Conservation (phyloP, 148 eudicot genomes). For the Cornus suecica region DNA sequence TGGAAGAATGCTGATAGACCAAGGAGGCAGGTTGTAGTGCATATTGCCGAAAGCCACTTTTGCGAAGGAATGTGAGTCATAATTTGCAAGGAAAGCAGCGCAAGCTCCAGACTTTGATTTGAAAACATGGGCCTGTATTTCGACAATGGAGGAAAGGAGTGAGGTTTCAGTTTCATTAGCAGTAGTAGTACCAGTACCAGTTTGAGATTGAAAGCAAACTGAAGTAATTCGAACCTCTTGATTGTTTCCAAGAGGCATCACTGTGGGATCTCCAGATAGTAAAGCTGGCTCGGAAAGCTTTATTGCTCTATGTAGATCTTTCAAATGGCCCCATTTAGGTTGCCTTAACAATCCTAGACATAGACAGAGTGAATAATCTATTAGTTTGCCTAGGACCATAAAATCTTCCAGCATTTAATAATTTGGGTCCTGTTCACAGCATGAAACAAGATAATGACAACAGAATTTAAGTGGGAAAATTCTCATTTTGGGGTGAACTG, state of each 20-base stretch:
- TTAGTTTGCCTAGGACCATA: background rate
- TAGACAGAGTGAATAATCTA: background rate
- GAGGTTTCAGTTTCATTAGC: background rate
- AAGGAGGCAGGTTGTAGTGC: constrained; percentile 82
- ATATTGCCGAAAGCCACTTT: constrained; percentile 51
- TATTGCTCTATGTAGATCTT: constrained; percentile 77
- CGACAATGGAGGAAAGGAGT: background rate
- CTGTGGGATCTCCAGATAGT: constrained; percentile 60
- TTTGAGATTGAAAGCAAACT: background rate
- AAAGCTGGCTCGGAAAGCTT: constrained; percentile 82
- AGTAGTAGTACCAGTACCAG: no score
- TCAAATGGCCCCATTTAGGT: constrained; percentile 87
- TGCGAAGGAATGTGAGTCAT: constrained; percentile 61
- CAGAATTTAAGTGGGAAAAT: background rate
- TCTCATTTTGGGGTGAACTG: background rate
- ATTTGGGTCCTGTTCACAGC: background rate
- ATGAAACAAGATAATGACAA: no score
- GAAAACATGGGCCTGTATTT: constrained; percentile 75
- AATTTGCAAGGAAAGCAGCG: constrained; percentile 88
- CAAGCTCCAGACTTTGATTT: constrained; percentile 67
- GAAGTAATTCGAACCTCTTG: constrained; percentile 54
- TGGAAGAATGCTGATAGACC: constrained; percentile 96
- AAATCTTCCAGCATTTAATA: background rate
- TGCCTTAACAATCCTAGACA: constrained; percentile 55
- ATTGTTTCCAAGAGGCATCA: constrained; percentile 49